A percentile compares a stretch with the other conserved stretches of the same genome.
These are phyloP conservation scores for Pelargonium cotyledonis DNA, from an alignment of 441 rosid genomes.

Conservation along the genomic window DNA sequence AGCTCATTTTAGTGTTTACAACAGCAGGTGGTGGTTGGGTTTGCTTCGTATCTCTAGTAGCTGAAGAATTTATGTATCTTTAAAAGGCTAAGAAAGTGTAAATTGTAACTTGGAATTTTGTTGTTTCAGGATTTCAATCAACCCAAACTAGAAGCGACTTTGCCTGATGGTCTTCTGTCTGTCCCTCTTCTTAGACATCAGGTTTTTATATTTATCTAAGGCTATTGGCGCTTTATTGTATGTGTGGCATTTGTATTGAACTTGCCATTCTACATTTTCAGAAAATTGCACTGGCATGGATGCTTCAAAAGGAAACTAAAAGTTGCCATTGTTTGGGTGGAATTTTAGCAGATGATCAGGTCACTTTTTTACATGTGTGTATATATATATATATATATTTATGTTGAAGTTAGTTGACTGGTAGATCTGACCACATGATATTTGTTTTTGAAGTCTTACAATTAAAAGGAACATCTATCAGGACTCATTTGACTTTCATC, in stretches of 20 bases:
- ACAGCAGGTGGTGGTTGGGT: neutral
- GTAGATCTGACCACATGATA: conserved; percentile 9
- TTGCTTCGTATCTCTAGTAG: neutral
- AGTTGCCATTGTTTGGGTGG: conserved; percentile 83
- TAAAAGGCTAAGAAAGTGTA: neutral
- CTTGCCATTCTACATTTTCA: conserved; percentile 31
- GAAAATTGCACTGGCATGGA: conserved; percentile 98
- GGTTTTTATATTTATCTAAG: conserved; percentile 37
- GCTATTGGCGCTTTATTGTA: conserved; percentile 15
- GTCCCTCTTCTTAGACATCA: conserved; percentile 89
- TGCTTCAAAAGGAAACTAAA: conserved; percentile 84
- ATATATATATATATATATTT: too few species aligned
- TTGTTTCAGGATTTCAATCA: conserved; percentile 74
- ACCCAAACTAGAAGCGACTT: conserved; percentile 59
- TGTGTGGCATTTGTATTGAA: conserved; percentile 15
- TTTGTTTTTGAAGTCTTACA: conserved; percentile 14
- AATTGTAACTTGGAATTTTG: conserved; percentile 13
- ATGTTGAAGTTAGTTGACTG: too few species aligned
- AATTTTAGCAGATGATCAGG: conserved; percentile 98
- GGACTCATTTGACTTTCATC: conserved; percentile 21
- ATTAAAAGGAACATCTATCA: conserved; percentile 4
- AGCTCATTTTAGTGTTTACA: neutral
- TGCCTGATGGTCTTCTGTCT: conserved; percentile 67
- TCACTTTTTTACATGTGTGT: too few species aligned
- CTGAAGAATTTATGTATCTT: neutral